Conservation (phyloP, 257 asterid species). For the Plantago ovata region DNA sequence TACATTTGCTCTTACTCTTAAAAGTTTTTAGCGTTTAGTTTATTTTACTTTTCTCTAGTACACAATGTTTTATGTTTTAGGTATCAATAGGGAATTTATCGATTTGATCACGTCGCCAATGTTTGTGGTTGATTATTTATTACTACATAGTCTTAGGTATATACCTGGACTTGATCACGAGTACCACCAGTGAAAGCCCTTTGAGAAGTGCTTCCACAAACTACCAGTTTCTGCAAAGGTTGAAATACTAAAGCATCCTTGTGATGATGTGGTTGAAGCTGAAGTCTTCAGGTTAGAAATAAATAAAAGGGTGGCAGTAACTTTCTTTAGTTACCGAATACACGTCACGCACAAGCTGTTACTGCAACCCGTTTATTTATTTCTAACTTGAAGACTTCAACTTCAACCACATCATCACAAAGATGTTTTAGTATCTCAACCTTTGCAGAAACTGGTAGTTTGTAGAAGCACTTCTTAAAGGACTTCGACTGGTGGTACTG, state of each 20-base stretch:
- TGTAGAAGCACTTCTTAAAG: slow-evolving; percentile 61
- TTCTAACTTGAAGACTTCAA: slow-evolving; percentile 64
- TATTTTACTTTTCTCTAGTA: slow-evolving; percentile 12
- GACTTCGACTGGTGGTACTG: slow-evolving; percentile 43
- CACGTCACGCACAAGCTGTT: slow-evolving; percentile 41
- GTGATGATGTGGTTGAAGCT: slow-evolving; percentile 85
- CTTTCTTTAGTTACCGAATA: slow-evolving; percentile 44
- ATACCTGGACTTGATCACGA: slow-evolving; percentile 63
- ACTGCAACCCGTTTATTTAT: slow-evolving; percentile 51
- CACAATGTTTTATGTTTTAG: slow-evolving; percentile 29
- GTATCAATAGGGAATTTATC: slow-evolving; percentile 90
- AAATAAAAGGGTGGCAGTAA: slow-evolving; percentile 54
- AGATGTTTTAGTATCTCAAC: slow-evolving; percentile 72
- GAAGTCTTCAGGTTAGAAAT: slow-evolving; percentile 73
- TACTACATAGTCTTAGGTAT: slow-evolving; percentile 58
- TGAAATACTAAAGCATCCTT: slow-evolving; percentile 72
- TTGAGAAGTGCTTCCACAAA: slow-evolving; percentile 60
- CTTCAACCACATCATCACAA: slow-evolving; percentile 88
- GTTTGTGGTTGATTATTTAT: slow-evolving; percentile 74
- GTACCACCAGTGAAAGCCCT: slow-evolving; percentile 44
- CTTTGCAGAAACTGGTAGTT: slow-evolving; percentile 57
- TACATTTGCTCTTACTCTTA: slow-evolving; percentile 16
- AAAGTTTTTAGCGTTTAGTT: slow-evolving; percentile 22
- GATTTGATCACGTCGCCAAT: slow-evolving; percentile 96
- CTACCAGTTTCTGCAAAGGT: slow-evolving; percentile 64